phyloP scores from a whole-genome alignment of 2,329 filamentous ascomycete genomes.

The Fusarium aywerte region DNA sequence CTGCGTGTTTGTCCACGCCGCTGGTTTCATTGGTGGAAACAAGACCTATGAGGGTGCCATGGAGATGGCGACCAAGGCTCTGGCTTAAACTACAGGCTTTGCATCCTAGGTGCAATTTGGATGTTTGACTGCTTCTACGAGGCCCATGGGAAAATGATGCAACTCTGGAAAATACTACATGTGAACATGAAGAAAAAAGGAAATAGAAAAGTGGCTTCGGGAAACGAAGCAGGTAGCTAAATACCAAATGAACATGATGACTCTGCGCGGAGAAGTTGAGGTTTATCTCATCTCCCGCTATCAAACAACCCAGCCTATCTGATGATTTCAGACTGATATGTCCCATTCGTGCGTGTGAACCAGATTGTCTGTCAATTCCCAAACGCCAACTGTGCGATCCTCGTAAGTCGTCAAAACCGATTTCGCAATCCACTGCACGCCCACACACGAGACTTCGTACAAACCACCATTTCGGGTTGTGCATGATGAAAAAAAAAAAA shows the following conservation, averaged over 20 bases:
- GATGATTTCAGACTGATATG: slow-evolving; percentile 40
- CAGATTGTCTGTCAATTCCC: slow-evolving; percentile 45
- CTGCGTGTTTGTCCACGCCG: slow-evolving; percentile 91
- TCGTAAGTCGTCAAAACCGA: slow-evolving; percentile 47
- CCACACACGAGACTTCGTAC: slow-evolving; percentile 33
- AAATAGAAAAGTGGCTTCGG: slow-evolving; percentile 32
- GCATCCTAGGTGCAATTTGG: background rate
- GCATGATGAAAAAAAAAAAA: slow-evolving; percentile 5
- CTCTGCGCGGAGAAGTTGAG: slow-evolving; percentile 26
- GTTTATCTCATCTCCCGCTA: slow-evolving; percentile 19
- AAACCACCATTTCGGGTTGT: slow-evolving; percentile 23
- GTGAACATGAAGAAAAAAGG: slow-evolving; percentile 10
- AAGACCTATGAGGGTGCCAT: slow-evolving; percentile 88
- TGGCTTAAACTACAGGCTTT: slow-evolving; percentile 52
- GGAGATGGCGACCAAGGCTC: slow-evolving; percentile 83
- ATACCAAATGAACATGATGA: slow-evolving; percentile 42
- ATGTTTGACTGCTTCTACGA: slow-evolving; percentile 3
- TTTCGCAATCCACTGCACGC: slow-evolving; percentile 36
- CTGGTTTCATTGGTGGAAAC: slow-evolving; percentile 96
- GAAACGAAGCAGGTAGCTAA: slow-evolving; percentile 37
- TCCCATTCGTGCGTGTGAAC: slow-evolving; percentile 38
- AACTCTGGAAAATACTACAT: slow-evolving; percentile 15
- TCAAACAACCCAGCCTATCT: slow-evolving; percentile 40
- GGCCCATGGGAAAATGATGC: slow-evolving; percentile 6
- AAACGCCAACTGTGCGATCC: slow-evolving; percentile 48